Percentiles rank a stretch among this genome's conserved stretches.
Evolutionary conservation across 2,329 filamentous ascomycete genomes (phyloP).

Genomic region (Parafenestella ontariensis): DNA sequence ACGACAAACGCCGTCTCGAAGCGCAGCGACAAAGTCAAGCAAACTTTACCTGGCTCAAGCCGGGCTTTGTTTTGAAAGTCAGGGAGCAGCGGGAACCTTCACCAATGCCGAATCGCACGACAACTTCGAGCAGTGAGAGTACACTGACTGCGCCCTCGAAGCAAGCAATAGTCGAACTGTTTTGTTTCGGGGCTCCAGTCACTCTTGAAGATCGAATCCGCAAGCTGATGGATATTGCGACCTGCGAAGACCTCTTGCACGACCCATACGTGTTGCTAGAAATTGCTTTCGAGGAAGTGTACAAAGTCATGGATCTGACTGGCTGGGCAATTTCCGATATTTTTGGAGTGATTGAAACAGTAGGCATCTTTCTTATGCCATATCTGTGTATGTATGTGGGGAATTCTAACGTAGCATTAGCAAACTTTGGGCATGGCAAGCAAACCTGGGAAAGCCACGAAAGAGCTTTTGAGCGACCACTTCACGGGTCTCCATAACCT

Average conservation of each 20-base stretch:
- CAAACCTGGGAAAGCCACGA: conserved; percentile 20
- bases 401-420: conserved; percentile 18
- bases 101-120: conserved; percentile 13
- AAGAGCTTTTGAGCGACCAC: conserved; percentile 25
- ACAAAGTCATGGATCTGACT: conserved; percentile 35
- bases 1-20: not conserved
- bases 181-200: conserved; percentile 37
- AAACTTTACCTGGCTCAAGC: conserved; percentile 34
- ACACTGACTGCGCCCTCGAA: conserved; percentile 2
- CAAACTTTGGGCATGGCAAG: conserved; percentile 28
- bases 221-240: conserved; percentile 12
- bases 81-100: conserved; percentile 3
- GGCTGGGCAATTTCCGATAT: conserved; percentile 38
- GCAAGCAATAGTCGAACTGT: conserved; percentile 24
- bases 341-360: conserved; percentile 43
- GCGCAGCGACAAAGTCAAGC: conserved; percentile 25
- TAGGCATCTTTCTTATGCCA: conserved; percentile 7
- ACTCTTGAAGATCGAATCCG: conserved; percentile 25
- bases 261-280: conserved; percentile 45
- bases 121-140: conserved; percentile 20
- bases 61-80: conserved; percentile 35
- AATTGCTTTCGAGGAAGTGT: conserved; percentile 42
- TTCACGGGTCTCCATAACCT: conserved; percentile 46
- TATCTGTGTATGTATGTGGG: not conserved
- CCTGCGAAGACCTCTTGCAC: conserved; percentile 27